phyloP scores from a whole-genome alignment of 2,329 filamentous ascomycete species.

The Xylariaceae sp. region DNA sequence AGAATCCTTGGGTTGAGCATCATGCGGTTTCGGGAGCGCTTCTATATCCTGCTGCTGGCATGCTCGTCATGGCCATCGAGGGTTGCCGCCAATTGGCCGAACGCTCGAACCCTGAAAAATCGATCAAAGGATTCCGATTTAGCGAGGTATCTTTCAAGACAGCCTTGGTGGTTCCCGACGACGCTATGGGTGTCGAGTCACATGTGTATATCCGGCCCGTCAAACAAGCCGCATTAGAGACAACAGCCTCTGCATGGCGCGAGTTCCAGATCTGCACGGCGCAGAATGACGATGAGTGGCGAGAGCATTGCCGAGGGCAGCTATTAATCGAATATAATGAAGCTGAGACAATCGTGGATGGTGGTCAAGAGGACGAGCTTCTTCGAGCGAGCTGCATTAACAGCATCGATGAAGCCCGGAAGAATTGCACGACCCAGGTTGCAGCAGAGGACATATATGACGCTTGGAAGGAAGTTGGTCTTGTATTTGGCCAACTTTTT shows the following conservation, averaged over 20 bases:
- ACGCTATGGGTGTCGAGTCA: constrained; percentile 21
- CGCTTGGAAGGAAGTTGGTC: constrained; percentile 14
- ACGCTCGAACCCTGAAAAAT: constrained; percentile 7
- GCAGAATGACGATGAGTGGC: constrained; percentile 19
- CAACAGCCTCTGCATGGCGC: constrained; percentile 11
- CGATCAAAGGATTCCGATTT: constrained; percentile 24
- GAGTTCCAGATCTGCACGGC: constrained; percentile 23
- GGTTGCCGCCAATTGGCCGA: constrained; percentile 30
- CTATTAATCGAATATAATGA: constrained; percentile 21
- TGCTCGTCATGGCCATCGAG: constrained; percentile 39
- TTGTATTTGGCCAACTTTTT: constrained; percentile 24
- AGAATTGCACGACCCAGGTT: constrained; percentile 1
- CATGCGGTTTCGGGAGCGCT: constrained; percentile 34
- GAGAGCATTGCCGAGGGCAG: constrained; percentile 19
- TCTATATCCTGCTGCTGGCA: constrained; percentile 40
- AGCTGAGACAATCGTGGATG: constrained; percentile 9
- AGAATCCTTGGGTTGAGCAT: constrained; percentile 39
- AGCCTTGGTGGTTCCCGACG: constrained; percentile 15
- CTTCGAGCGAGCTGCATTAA: background rate
- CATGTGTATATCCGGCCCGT: constrained; percentile 23
- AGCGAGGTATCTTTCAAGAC: constrained; percentile 28
- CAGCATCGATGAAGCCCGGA: constrained; percentile 2
- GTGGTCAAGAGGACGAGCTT: constrained; percentile 8
- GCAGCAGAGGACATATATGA: constrained; percentile 16
- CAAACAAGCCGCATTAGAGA: constrained; percentile 13